Evolutionary conservation across 2,329 filamentous ascomycete species (phyloP).

Genomic region (Sporothrix phasma): DNA sequence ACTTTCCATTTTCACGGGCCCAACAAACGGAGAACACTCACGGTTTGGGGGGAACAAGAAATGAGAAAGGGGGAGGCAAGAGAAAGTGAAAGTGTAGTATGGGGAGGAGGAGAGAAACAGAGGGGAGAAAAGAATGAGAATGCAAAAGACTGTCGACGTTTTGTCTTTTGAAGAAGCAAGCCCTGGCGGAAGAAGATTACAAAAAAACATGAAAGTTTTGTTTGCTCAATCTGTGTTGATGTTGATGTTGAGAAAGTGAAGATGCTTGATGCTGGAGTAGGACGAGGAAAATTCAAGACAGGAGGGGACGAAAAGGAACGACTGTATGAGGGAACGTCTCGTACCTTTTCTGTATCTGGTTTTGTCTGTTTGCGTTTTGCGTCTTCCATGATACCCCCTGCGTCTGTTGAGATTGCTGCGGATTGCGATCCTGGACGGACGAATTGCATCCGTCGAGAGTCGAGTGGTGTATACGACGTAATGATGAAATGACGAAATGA

Average conservation of each 20-base stretch:
- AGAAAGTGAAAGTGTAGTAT: not conserved
- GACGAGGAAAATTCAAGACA: not conserved
- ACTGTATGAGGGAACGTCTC: not conserved
- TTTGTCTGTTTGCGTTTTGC: not conserved
- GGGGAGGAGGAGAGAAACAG: conserved; percentile 1
- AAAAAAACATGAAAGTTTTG: not conserved
- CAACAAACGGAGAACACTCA: not conserved
- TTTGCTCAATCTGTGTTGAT: not conserved
- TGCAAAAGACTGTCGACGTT: conserved; percentile 1
- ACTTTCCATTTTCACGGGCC: conserved; percentile 4
- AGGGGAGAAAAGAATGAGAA: not conserved
- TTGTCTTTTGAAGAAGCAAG: conserved; percentile 1
- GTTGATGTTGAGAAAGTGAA: not conserved
- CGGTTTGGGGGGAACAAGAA: not conserved
- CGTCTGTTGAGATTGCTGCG: not conserved
- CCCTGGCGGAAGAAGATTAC: not conserved
- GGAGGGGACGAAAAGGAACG: not conserved
- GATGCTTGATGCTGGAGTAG: not conserved
- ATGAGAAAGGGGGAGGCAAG: not conserved
- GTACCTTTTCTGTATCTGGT: not conserved
- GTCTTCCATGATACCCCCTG: not conserved
- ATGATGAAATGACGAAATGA: not conserved
- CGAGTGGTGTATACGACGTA: not conserved
- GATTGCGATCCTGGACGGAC: not conserved
- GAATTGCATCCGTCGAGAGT: not conserved